Base-by-base conservation (phyloP, 108 stramenopile species). In the Cyclotella baltica region DNA sequence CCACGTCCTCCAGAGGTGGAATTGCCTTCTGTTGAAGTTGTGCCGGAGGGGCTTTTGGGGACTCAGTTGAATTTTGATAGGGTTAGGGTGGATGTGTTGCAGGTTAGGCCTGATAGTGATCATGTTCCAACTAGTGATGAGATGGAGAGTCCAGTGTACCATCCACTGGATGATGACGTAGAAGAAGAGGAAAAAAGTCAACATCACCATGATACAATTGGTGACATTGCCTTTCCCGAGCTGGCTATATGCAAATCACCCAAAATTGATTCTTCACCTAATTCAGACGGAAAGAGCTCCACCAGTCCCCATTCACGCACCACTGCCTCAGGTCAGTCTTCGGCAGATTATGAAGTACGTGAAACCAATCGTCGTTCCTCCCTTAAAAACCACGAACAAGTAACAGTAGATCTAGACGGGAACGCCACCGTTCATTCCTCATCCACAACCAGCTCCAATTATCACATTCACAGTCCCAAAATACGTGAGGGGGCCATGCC, bases 391-490 rank as follows among this genome's bases (percentile, higher is more conserved):
- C 23, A 40, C 33, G 47, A 78, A 67, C 70, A 72, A 48, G 70
- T 72, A n/a, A 57, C 51, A 4, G 72, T 67, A 6, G 67, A 67
- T n/a, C 25, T 43, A 18, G 72, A 73, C 40, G 80, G 80, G 47
- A 74, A 56, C 43, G 80, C 70, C 34, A 80, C 80, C 19, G 80
- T 80, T 62, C 52, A 73, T 25, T 80, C 80, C 1, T 80, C 80
- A 0, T 80, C 80, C 23, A 80, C 80, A 16, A 55, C 62, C 55
- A 80, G 80, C 33, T 80, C 80, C 3, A 67, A 73, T 58, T 68
- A 62, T 62, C 67, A 74, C 30, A 28, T 68, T 13, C 55, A 72
- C 19, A 80, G 72, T 62, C 80, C 80, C 25, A 46, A 66, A 15
- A 55, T 80, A 47, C 34, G 78, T 27, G 78, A 80, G 27, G 80